Evolutionary conservation across 352 stramenopile genomes (phyloP).

Genomic region (Globisporangium iwayamae): DNA sequence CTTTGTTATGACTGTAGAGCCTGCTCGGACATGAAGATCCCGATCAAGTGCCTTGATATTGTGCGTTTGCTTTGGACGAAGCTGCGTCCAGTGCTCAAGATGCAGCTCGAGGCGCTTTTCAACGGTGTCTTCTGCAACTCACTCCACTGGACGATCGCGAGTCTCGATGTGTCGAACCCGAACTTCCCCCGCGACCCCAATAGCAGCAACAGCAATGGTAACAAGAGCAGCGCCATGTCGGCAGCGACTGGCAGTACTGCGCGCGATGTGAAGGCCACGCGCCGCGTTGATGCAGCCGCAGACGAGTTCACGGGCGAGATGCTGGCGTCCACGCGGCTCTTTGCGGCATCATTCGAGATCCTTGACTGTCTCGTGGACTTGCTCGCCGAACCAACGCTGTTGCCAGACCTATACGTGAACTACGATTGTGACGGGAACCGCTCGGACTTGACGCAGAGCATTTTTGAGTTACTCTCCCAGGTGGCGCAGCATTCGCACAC

Average conservation of each 20-base stretch:
- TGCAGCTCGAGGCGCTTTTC: constrained; percentile 77
- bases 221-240: constrained; percentile 9
- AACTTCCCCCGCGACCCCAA: constrained; percentile 36
- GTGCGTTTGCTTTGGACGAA: constrained; percentile 76
- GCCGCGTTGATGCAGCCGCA: constrained; percentile 39
- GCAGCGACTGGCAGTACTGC: constrained; percentile 1
- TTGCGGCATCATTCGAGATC: constrained; percentile 69
- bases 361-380: constrained; percentile 95
- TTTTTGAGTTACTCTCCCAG: constrained; percentile 94
- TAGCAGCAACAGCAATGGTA: constrained; percentile 20
- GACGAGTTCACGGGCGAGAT: constrained; percentile 68
- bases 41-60: constrained; percentile 56
- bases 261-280: background rate
- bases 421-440: constrained; percentile 99
- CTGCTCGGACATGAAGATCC: constrained; percentile 49
- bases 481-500: constrained; percentile 59
- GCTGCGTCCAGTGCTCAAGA: constrained; percentile 65
- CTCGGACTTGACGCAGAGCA: constrained; percentile 85
- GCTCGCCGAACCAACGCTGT: constrained; percentile 91
- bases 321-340: constrained; percentile 47
- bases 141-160: constrained; percentile 63
- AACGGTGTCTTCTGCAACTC: constrained; percentile 69
- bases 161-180: constrained; percentile 58
- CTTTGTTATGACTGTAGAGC: constrained; percentile 21
- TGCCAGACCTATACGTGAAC: constrained; percentile 98